phyloP scores from a whole-genome alignment of 2,329 filamentous ascomycete genomes.

The Parasarocladium wereldwijsianum region DNA sequence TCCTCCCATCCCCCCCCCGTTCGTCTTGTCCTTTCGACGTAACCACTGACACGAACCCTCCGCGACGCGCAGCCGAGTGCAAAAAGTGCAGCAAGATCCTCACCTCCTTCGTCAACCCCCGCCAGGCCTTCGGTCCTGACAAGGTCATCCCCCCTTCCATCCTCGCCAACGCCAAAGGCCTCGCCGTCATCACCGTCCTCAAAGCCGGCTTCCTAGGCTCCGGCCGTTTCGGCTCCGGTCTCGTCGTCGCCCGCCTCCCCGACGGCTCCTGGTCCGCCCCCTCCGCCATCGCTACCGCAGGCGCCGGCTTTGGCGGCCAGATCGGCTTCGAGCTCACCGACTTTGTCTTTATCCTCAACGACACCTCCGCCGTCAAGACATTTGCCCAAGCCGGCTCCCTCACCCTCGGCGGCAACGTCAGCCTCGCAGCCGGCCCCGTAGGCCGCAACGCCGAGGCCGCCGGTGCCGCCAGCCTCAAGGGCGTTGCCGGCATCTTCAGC shows the following conservation, averaged over 20 bases:
- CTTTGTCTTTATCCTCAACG: constrained; percentile 98
- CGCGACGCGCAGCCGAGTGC: constrained; percentile 60
- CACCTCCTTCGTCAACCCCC: constrained; percentile 83
- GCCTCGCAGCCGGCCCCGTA: constrained; percentile 83
- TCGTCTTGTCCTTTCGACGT: constrained; percentile 5
- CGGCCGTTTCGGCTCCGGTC: constrained; percentile 65
- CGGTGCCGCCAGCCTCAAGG: constrained; percentile 78
- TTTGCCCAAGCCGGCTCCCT: constrained; percentile 87
- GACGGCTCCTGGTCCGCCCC: constrained; percentile 73
- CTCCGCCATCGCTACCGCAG: constrained; percentile 65
- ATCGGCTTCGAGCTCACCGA: constrained; percentile 81
- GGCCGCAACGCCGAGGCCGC: constrained; percentile 93
- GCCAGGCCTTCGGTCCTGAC: constrained; percentile 86
- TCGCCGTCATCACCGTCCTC: constrained; percentile 74
- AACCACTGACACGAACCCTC: constrained; percentile 6
- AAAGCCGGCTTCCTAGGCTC: constrained; percentile 80
- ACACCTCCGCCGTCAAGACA: constrained; percentile 73
- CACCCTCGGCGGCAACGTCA: constrained; percentile 91
- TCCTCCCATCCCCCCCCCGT: constrained; percentile 6
- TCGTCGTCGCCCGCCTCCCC: constrained; percentile 65
- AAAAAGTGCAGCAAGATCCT: constrained; percentile 95
- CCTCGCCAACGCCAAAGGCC: constrained; percentile 81
- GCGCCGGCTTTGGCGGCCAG: constrained; percentile 72
- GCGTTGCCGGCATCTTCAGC: constrained; percentile 84
- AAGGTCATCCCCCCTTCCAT: constrained; percentile 91